phyloP scores from a whole-genome alignment of 345 rosid genomes.

The Streptanthus diversifolius region DNA sequence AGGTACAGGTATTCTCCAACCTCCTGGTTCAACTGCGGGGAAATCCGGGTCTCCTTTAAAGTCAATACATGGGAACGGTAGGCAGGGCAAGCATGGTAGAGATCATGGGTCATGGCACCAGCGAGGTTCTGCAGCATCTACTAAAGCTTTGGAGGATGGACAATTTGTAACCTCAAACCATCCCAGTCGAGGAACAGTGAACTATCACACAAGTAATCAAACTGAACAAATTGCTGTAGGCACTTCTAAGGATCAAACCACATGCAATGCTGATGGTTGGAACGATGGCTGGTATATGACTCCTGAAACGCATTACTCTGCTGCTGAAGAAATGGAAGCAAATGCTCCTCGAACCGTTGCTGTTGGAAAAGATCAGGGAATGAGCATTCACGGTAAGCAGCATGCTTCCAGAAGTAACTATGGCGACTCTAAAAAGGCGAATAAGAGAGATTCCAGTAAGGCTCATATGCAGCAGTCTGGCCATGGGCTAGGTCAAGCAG shows the following conservation, averaged over 20 bases:
- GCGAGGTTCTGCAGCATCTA: constrained; percentile 47
- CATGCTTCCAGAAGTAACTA: constrained; percentile 44
- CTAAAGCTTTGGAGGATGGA: constrained; percentile 38
- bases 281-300: constrained; percentile 54
- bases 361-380: constrained; percentile 53
- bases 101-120: constrained; percentile 73
- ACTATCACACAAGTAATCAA: constrained; percentile 38
- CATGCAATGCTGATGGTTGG: constrained; percentile 45
- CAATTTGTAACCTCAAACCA: constrained; percentile 35
- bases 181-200: constrained; percentile 40
- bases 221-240: constrained; percentile 39
- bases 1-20: constrained; percentile 37
- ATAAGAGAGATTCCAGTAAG: constrained; percentile 43
- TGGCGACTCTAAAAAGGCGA: constrained; percentile 53
- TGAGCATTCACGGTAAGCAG: constrained; percentile 47
- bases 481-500: constrained; percentile 46
- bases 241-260: constrained; percentile 45
- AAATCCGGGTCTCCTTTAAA: constrained; percentile 42
- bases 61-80: constrained; percentile 50
- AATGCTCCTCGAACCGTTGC: constrained; percentile 29
- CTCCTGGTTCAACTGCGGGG: constrained; percentile 32
- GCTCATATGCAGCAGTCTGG: constrained; percentile 36
- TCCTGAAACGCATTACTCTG: constrained; percentile 42
- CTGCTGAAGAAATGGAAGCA: constrained; percentile 38
- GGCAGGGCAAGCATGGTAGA: constrained; percentile 58